These are phyloP conservation scores for Tanacetum coccineum DNA, from an alignment of 129 eudicot genomes.

Conservation along the genomic window DNA sequence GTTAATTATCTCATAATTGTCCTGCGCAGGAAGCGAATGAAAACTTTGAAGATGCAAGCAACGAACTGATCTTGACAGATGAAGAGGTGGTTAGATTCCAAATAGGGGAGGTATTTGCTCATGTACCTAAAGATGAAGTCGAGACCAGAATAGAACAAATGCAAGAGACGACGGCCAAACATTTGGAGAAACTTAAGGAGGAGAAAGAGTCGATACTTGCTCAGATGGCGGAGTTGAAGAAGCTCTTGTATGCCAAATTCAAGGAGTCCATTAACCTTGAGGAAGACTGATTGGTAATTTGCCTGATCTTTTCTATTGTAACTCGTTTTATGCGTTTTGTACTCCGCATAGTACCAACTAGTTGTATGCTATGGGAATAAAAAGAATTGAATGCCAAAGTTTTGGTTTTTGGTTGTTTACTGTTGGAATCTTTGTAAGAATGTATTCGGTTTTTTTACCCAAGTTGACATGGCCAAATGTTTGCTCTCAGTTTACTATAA, in stretches of 20 bases:
- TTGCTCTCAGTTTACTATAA: too few species aligned
- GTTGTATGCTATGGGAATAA: background rate
- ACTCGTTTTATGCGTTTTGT: slow-evolving; percentile 9
- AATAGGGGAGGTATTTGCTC: slow-evolving; percentile 95
- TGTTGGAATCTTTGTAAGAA: background rate
- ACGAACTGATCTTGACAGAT: slow-evolving; percentile 82
- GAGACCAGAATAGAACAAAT: slow-evolving; percentile 74
- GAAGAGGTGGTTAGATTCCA: slow-evolving; percentile 94
- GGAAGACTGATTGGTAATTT: slow-evolving; percentile 53
- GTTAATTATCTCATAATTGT: slow-evolving; percentile 1
- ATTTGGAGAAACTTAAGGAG: slow-evolving; percentile 65
- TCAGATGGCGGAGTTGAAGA: slow-evolving; percentile 90
- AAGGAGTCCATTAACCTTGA: slow-evolving; percentile 93
- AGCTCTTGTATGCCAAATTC: slow-evolving; percentile 84
- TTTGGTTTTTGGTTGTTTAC: background rate
- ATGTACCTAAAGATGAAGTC: slow-evolving; percentile 85
- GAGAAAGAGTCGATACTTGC: slow-evolving; percentile 67
- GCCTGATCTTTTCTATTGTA: background rate
- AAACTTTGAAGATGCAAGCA: slow-evolving; percentile 92
- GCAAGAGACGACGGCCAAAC: slow-evolving; percentile 60
- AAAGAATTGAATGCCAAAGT: background rate
- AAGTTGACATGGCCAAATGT: too few species aligned
- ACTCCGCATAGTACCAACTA: slow-evolving; percentile 1
- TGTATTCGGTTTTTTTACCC: background rate
- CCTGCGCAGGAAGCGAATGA: slow-evolving; percentile 68